Evolutionary conservation across 2,329 filamentous ascomycete genomes (phyloP).

Genomic region (Huntiella abstrusa): DNA sequence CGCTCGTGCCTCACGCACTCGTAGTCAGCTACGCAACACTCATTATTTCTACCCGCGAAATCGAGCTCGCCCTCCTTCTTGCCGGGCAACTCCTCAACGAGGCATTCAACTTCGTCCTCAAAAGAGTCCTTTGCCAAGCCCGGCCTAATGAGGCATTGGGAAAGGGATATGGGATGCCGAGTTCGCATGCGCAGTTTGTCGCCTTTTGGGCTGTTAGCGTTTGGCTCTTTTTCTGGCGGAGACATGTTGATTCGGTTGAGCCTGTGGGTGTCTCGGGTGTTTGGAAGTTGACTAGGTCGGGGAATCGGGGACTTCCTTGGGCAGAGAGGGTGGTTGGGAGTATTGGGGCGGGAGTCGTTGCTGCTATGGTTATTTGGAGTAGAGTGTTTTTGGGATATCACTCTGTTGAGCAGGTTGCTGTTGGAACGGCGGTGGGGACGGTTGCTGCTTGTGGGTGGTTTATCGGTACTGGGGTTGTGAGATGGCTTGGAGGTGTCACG

Average conservation of each 20-base stretch:
- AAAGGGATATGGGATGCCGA: constrained; percentile 95
- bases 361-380: constrained; percentile 56
- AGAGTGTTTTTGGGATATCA: constrained; percentile 88
- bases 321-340: constrained; percentile 37
- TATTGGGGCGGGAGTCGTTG: constrained; percentile 38
- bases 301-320: constrained; percentile 32
- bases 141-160: constrained; percentile 67
- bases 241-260: constrained; percentile 41
- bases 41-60: constrained; percentile 77
- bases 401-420: constrained; percentile 70
- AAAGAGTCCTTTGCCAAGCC: constrained; percentile 83
- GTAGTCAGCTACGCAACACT: constrained; percentile 80
- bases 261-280: background rate
- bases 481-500: constrained; percentile 49
- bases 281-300: background rate
- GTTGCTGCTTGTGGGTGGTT: constrained; percentile 67
- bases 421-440: constrained; percentile 52
- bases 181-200: constrained; percentile 86
- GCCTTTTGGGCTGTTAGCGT: constrained; percentile 78
- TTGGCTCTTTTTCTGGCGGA: constrained; percentile 60
- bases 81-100: constrained; percentile 83
- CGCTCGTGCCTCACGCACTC: constrained; percentile 79
- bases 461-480: constrained; percentile 42
- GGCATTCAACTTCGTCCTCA: constrained; percentile 72
- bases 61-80: constrained; percentile 79